These are phyloP conservation scores for Dipodascus albidus DNA, from an alignment of 805 yeast genomes.

Conservation along the genomic window DNA sequence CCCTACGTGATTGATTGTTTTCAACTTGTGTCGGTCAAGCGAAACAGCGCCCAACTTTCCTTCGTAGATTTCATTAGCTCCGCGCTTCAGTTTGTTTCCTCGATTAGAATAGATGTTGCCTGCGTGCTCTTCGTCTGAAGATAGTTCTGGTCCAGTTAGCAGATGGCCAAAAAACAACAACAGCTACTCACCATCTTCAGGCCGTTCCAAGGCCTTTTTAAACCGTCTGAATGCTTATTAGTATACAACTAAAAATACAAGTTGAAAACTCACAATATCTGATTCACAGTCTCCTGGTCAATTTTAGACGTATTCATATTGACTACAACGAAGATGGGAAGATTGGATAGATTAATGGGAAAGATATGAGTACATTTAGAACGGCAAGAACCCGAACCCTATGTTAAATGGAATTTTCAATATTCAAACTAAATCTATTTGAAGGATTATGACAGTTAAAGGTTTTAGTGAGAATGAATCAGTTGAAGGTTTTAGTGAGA, in stretches of 20 bases:
- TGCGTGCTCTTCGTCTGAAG: conserved; percentile 20
- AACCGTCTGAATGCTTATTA: conserved; percentile 16
- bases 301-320: background rate
- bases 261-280: conserved; percentile 5
- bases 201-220: conserved; percentile 23
- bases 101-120: conserved; percentile 34
- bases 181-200: conserved; percentile 14
- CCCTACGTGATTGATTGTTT: conserved; percentile 21
- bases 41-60: conserved; percentile 27
- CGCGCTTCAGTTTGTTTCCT: conserved; percentile 45
- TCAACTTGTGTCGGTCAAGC: conserved; percentile 19
- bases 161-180: background rate
- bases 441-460: no score
- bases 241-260: background rate
- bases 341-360: background rate
- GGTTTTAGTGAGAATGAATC: no score
- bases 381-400: background rate
- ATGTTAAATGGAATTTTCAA: no score
- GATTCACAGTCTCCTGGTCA: conserved; percentile 1
- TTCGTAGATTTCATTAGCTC: conserved; percentile 36
- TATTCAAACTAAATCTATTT: no score
- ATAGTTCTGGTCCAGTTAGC: conserved; percentile 14
- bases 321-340: background rate
- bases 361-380: no score
- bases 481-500: no score